A percentile compares a stretch with the other conserved stretches of the same genome.
Evolutionary conservation across 495 filamentous ascomycete species (phyloP).

Genomic region (Penicillium crystallinum): DNA sequence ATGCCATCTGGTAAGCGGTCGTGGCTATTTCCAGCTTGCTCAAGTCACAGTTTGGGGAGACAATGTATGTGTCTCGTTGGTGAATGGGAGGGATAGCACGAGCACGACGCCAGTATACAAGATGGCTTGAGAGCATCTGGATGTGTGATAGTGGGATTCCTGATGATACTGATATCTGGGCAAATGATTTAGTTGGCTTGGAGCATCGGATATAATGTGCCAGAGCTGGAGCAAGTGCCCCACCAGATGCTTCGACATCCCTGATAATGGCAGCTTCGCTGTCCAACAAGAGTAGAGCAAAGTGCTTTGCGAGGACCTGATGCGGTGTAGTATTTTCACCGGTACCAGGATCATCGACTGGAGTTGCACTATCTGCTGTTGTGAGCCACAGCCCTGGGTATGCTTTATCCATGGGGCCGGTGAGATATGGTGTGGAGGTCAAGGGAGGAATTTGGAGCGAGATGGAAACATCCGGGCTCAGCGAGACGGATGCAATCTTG

Average conservation of each 20-base stretch:
- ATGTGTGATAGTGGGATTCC: conserved; percentile 72
- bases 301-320: conserved; percentile 70
- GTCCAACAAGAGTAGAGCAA: conserved; percentile 77
- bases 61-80: conserved; percentile 84
- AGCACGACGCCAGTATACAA: conserved; percentile 92
- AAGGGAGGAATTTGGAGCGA: conserved; percentile 83
- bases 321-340: conserved; percentile 48
- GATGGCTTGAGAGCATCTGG: conserved; percentile 78
- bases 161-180: conserved; percentile 69
- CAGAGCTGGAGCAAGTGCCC: conserved; percentile 65
- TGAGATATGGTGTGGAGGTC: conserved; percentile 67
- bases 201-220: conserved; percentile 77
- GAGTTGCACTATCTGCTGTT: conserved; percentile 68
- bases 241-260: conserved; percentile 73
- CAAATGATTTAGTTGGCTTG: conserved; percentile 79
- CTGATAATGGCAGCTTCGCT: conserved; percentile 77
- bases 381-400: conserved; percentile 78
- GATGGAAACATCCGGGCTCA: conserved; percentile 57
- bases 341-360: conserved; percentile 56
- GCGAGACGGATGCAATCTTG: conserved; percentile 68
- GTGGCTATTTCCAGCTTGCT: conserved; percentile 65
- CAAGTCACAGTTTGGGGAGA: conserved; percentile 86
- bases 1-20: conserved; percentile 64
- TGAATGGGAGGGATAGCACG: conserved; percentile 89
- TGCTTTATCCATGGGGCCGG: conserved; percentile 57